Evolutionary conservation across 139 green algal species (phyloP), one percentile per base, ranked within the genome.

Genomic region (Penium margaritaceum): DNA sequence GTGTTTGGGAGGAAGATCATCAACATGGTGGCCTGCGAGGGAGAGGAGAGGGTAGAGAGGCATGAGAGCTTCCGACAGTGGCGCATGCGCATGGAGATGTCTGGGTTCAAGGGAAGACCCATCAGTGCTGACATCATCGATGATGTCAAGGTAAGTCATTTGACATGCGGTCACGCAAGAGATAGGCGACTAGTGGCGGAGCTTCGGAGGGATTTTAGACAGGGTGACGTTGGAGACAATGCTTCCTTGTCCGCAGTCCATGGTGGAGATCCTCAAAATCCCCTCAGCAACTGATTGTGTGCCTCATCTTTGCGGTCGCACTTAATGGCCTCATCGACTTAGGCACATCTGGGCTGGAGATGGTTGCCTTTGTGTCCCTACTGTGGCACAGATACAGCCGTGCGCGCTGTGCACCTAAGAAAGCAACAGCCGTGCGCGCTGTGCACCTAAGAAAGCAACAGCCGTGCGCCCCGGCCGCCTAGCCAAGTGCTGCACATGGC

Each of bases 1-100:
- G 54, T 74, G 9, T 36, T 74, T 17, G 66, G 66, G 24, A 29
- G 66, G 30, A 74, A 74, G 35, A 17, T 74, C 12, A 27, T 74
- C 34, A 74, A 74, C 66, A 74, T 74, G 21, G 54, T 74, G 19
- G 66, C 66, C 27, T 74, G 66, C 33, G 66, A 74, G 53, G 66
- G 66, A 5, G 21, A 21, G 21, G 66, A 74, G 41, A 12, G 66
- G 1, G 43, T 74, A n/a, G 66, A 74, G 66, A 12, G 66, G 2
- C 66, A 74, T 15, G 66, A 74, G 66, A 63, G 66, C 35, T 32
- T 41, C 66, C 21, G 19, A 5, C 6, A 27, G 41, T 74, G 66
- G 66, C 66, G 32, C 9, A 12, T 51, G 6, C 66, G 66, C 51
- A 74, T 74, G 66, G 19, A 29, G 53, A 15, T 15, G 29, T 34